These are phyloP conservation scores for Fusarium multiceps DNA, from an alignment of 2,329 filamentous ascomycete species.

Conservation along the genomic window DNA sequence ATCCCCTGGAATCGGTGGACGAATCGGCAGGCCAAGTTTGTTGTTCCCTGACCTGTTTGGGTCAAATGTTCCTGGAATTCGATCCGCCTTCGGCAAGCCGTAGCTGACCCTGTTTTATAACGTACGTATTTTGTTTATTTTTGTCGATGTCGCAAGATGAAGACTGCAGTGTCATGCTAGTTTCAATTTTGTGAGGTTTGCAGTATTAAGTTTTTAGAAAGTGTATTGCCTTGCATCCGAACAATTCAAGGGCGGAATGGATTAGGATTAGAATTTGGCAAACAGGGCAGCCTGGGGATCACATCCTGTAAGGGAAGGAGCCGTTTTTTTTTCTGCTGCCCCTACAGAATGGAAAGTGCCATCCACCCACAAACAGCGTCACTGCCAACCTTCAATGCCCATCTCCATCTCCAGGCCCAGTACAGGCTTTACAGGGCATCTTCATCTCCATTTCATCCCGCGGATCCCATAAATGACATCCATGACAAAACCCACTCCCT, in stretches of 20 bases:
- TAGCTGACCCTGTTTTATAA: slow-evolving; percentile 21
- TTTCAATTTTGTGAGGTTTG: background rate
- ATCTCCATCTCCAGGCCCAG: slow-evolving; percentile 12
- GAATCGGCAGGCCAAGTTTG: slow-evolving; percentile 33
- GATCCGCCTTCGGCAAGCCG: slow-evolving; percentile 34
- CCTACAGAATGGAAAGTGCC: slow-evolving; percentile 1
- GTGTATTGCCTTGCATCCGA: background rate
- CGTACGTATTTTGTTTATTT: slow-evolving; percentile 18
- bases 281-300: background rate
- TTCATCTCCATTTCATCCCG: slow-evolving; percentile 29
- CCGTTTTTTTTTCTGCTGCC: background rate
- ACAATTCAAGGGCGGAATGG: background rate
- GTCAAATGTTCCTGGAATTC: slow-evolving; percentile 39
- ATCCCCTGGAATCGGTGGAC: slow-evolving; percentile 35
- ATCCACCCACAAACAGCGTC: slow-evolving; percentile 4
- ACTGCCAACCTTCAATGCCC: slow-evolving; percentile 14
- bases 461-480: slow-evolving; percentile 34
- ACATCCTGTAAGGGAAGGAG: slow-evolving; percentile 14
- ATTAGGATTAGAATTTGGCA: background rate
- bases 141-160: background rate
- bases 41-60: slow-evolving; percentile 39
- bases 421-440: background rate
- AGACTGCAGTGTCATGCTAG: background rate
- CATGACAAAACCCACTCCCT: slow-evolving; percentile 26
- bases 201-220: background rate